Evolutionary conservation across 2,329 filamentous ascomycete species (phyloP).

Genomic region (Penicillium sclerotigenum): DNA sequence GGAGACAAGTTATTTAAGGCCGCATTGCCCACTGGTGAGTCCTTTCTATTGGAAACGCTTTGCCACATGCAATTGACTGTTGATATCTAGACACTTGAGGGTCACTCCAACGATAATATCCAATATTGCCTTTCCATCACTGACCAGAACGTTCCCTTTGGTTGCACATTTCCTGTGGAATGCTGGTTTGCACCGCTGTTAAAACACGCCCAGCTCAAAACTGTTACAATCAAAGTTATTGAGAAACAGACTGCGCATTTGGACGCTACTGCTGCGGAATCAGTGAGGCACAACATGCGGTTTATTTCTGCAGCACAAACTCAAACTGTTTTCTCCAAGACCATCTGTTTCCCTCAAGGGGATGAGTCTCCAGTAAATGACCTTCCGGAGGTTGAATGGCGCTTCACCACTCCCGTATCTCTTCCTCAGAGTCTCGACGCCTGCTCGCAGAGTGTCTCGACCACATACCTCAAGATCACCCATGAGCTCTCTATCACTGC

Average conservation of each 20-base stretch:
- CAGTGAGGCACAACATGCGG: constrained; percentile 10
- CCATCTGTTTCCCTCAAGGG: not conserved
- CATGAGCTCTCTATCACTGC: constrained; percentile 1
- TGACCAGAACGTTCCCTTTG: constrained; percentile 18
- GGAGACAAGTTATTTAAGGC: not conserved
- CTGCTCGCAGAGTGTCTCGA: constrained; percentile 5
- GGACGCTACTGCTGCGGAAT: constrained; percentile 17
- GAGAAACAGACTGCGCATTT: constrained; percentile 19
- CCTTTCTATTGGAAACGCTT: rapidly evolving
- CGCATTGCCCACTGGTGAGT: constrained; percentile 6
- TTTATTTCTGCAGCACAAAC: constrained; percentile 11
- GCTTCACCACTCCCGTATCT: not conserved
- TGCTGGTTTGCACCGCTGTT: constrained; percentile 17
- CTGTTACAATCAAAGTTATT: constrained; percentile 9
- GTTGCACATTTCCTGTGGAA: constrained; percentile 19
- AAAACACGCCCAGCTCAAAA: constrained; percentile 7
- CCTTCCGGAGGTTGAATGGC: constrained; percentile 3
- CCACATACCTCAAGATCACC: not conserved
- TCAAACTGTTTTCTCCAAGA: constrained; percentile 6
- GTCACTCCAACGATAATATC: constrained; percentile 6
- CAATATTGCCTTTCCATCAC: constrained; percentile 21
- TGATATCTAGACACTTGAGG: constrained; percentile 10
- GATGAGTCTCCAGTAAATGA: not conserved
- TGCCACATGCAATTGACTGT: not conserved
- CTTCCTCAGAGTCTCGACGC: not conserved